Base-by-base conservation (phyloP, 2,329 filamentous ascomycete species). In the Hypoxylon sp. region DNA sequence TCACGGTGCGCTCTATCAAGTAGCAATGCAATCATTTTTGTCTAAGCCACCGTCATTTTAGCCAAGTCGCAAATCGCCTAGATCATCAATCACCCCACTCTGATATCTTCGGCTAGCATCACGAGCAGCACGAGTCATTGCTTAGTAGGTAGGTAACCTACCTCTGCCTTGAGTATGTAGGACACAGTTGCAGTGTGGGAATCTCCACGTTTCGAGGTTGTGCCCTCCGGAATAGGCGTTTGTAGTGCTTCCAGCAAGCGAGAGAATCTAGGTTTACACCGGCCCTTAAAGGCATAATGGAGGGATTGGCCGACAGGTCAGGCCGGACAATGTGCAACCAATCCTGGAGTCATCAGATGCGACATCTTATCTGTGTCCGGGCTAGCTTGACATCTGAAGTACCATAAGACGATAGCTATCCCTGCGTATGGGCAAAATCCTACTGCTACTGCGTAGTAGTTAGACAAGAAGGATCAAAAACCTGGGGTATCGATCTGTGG, bases 331-430 rank as follows among this genome's bases (percentile, higher is more conserved):
- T 21, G 60, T 60, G 41, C 53, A 52, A 62, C 64, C 51, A 51
- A 45, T 60, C 46, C 61, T 50, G 46, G 61, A 25, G 62, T 70
- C 64, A 68, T 70, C 60, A 62, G 67, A 65, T 65, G 49, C 53
- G 60, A 70, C 59, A 62, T 53, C 65, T 70, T 68, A 68, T 68
- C 68, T 68, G 6, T 53, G 32, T 48, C 32, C 58, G 36, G 59
- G 59, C 45, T 55, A 63, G 63, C 60, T 58, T 30, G 51, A 63
- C 48, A 53, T 53, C 36, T 61, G 49, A 70, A 70, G 60, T 70
- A 65, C 68, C 68, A 65, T 65, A 58, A 68, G 50, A 65, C 46
- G 30, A 21, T 11, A 56, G 19, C 34, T 38, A 65, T 46, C 64
- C 67, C 58, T 63, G 64, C 34, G 52, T 14, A 60, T 59, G 61